Evolutionary conservation across 805 yeast species (phyloP).

Genomic region (Phaffomyces opuntiae): DNA sequence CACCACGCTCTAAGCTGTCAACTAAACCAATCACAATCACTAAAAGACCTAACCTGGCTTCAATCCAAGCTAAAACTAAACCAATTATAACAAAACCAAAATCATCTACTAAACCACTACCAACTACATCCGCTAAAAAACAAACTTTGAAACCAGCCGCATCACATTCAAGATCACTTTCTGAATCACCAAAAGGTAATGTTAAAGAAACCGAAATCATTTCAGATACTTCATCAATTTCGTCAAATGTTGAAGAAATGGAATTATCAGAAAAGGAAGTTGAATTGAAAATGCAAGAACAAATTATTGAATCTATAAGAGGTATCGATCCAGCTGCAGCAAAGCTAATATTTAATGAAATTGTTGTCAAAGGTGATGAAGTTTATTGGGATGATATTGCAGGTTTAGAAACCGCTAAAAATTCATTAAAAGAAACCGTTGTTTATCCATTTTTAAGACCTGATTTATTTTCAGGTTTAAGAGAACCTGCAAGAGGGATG

Average conservation of each 20-base stretch:
- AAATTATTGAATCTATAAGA: constrained; percentile 28
- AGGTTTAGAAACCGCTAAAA: constrained; percentile 83
- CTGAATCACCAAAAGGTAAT: constrained; percentile 16
- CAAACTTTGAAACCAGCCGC: constrained; percentile 1
- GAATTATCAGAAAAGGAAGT: constrained; percentile 23
- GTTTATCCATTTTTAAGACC: constrained; percentile 95
- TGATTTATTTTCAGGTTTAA: constrained; percentile 80
- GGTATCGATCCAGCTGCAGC: constrained; percentile 83
- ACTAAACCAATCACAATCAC: not conserved
- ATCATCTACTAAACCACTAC: constrained; percentile 3
- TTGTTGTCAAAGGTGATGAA: constrained; percentile 85
- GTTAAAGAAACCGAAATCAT: constrained; percentile 21
- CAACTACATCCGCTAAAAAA: not conserved
- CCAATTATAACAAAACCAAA: constrained; percentile 4
- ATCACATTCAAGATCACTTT: constrained; percentile 10
- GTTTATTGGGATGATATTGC: constrained; percentile 97
- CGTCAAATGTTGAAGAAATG: constrained; percentile 15
- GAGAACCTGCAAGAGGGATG: constrained; percentile 98
- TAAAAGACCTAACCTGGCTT: not conserved
- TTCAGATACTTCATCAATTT: constrained; percentile 11
- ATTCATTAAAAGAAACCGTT: constrained; percentile 86
- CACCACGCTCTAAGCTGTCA: not conserved
- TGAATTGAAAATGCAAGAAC: constrained; percentile 25
- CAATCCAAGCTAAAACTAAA: not conserved
- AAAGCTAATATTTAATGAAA: constrained; percentile 79